Evolutionary conservation across 306 rosid genomes (phyloP), one percentile per base, ranked within the genome.

Genomic region (barrel medic (Medicago truncatula)): DNA sequence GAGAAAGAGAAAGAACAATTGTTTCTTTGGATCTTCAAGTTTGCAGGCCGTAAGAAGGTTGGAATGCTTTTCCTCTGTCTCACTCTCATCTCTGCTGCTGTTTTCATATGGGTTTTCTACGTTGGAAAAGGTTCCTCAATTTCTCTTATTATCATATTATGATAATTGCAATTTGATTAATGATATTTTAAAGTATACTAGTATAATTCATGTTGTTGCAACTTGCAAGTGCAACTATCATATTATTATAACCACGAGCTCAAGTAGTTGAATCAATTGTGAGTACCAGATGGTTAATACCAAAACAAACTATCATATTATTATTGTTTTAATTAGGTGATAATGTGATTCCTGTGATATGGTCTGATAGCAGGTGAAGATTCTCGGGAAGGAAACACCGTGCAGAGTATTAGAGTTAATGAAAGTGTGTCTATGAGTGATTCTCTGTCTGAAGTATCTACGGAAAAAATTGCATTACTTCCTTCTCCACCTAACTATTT

Each of bases 1-100:
- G 97, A 91, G 58, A 94, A 94, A 90, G 98, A 91, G 63, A 94
- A 86, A 80, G 98, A 92, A 67, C 84, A 85, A 71, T 52, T 86
- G 79, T 85, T 90, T 86, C 86, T 76, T 76, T 87, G 95, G 97
- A 90, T 88, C 93, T 85, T 76, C 77, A 94, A 88, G 88, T 82
- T 88, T 71, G 92, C 91, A 59, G 89, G 89, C 36, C 86, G 96
- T 50, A 91, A 87, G 80, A 92, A 83, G 83, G 91, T 94, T 43
- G 92, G 98, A 80, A 90, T 90, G 96, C 78, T 94, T 75, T 93
- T 94, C 52, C 93, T 94, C n/a, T 90, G 85, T 76, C 77, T 83
- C 82, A 85, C 88, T 76, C 77, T 83, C 82, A 85, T 90, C 80
- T 92, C 93, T 10, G 96, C 93, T 4, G 95, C 72, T 9, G 90